Evolutionary conservation across 305 asterid genomes (phyloP).

Genomic region (Nicotiana rustica): DNA sequence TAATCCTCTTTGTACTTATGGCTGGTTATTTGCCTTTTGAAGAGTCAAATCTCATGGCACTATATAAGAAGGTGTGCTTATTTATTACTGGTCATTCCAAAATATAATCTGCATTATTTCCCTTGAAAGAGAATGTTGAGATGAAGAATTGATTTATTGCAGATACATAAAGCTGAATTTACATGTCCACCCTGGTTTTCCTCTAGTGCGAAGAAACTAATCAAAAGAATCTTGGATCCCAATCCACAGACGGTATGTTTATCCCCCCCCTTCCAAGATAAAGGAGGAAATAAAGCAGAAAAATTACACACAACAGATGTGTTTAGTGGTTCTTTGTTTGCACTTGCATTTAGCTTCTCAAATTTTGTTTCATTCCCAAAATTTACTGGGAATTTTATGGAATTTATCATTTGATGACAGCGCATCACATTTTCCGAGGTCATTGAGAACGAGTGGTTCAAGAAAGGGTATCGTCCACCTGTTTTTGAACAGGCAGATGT

Average conservation of each 20-base stretch:
- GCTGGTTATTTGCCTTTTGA: slow-evolving; percentile 97
- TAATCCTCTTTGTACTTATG: slow-evolving; percentile 94
- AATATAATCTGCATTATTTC: not conserved
- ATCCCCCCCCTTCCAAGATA: not conserved
- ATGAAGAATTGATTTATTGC: slow-evolving; percentile 41
- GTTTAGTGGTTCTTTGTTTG: slow-evolving; percentile 22
- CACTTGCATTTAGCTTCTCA: slow-evolving; percentile 20
- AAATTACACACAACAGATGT: not conserved
- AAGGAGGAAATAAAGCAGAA: slow-evolving; percentile 16
- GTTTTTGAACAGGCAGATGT: slow-evolving; percentile 80
- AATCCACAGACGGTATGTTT: slow-evolving; percentile 79
- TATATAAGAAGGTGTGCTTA: slow-evolving; percentile 83
- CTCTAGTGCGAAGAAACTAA: slow-evolving; percentile 79
- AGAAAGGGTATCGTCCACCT: slow-evolving; percentile 87
- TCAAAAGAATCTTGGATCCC: slow-evolving; percentile 93
- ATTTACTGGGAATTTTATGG: not conserved
- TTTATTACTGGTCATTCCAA: slow-evolving; percentile 7
- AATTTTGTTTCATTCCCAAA: slow-evolving; percentile 4
- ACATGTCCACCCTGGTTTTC: slow-evolving; percentile 95
- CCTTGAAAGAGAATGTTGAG: slow-evolving; percentile 10
- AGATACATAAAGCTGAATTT: slow-evolving; percentile 94
- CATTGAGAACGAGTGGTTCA: slow-evolving; percentile 94
- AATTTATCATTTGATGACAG: slow-evolving; percentile 52
- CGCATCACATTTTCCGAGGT: slow-evolving; percentile 78
- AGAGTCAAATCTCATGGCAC: slow-evolving; percentile 80